Base-by-base conservation (phyloP, 192 early-diverging fungal species). In the Coemansia sp. region DNA sequence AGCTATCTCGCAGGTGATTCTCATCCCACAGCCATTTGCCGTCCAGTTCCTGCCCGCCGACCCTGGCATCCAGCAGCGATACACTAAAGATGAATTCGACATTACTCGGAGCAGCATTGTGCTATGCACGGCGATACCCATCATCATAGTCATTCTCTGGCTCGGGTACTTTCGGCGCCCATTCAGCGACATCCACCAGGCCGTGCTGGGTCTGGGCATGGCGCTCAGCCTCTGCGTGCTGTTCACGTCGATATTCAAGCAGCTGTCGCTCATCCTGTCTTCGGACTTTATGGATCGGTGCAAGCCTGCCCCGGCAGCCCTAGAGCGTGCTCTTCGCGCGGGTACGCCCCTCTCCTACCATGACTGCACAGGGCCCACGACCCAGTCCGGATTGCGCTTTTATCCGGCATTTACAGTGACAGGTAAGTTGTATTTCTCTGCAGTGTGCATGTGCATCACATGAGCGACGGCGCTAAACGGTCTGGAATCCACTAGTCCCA, bases 271-370 rank as follows among this genome's bases (percentile, higher is more conserved):
- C 7, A 21, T 60, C 2, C 29, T 54, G 7, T 40, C 56, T 0
- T 13, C 60, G 0, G 67, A 64, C 12, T 71, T 71, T 36, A 31
- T 71, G 14, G 52, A 50, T 4, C 57, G 47, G 1, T 71, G 67
- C 44, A 13, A 30, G 6, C 52, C 46, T 20, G 19, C 28, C 12
- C 51, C 43, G 22, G 52, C 35, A 4, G 67, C 36, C 23, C 44
- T 54, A 34, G 48, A 51, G 5, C 27, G 43, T 7, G 46, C 60
- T 0, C 47, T 44, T 5, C 41, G 28, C 12, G 56, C 56, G 7
- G 61, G 61, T 1, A 33, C 19, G 2, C 19, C 60, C 6, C 35
- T 71, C 30, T 42, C 52, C 4, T 45, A 29, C 33, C 33, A 27
- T n/a, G 43, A 47, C 30, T 71, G 67, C 35, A 54, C 38, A 19